Percentiles rank a stretch among this genome's conserved stretches.
Conservation (phyloP, 2,329 filamentous ascomycete genomes). For the Leptographium procerum region DNA sequence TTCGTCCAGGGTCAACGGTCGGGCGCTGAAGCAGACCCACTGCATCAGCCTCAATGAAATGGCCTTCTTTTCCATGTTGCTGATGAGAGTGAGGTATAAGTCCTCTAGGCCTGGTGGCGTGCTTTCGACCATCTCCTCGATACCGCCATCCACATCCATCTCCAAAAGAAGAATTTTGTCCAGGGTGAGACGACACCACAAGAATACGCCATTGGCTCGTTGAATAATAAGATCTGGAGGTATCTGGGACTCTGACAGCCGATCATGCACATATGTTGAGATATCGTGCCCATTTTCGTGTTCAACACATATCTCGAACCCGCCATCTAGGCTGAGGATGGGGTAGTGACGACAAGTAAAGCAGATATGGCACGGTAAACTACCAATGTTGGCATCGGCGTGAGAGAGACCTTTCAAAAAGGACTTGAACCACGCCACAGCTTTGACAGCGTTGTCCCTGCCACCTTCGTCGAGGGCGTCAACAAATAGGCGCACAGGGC, state of each 20-base stretch:
- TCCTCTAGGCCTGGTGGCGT: background rate
- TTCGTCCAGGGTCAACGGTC: background rate
- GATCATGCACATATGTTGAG: conserved; percentile 15
- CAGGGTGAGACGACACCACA: background rate
- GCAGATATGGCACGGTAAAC: conserved; percentile 16
- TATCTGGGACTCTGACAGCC: background rate
- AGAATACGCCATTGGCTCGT: background rate
- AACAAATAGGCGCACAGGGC: conserved; percentile 18
- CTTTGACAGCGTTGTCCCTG: conserved; percentile 11
- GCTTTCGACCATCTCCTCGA: background rate
- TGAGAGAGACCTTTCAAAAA: conserved; percentile 12
- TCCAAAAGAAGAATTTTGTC: background rate
- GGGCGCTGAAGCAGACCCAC: background rate
- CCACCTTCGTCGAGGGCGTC: conserved; percentile 26
- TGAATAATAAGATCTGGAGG: background rate
- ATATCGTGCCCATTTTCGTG: conserved; percentile 15
- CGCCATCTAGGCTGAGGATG: conserved; percentile 12
- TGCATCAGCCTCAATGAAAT: background rate
- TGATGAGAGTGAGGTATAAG: background rate
- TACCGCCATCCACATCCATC: background rate
- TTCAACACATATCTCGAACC: conserved; percentile 19
- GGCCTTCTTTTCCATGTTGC: background rate
- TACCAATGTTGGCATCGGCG: background rate
- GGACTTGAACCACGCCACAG: conserved; percentile 14
- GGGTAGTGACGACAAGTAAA: conserved; percentile 23